A percentile compares a stretch with the other conserved stretches of the same genome.
These are phyloP conservation scores for Colletotrichum musicola DNA, from an alignment of 2,329 filamentous ascomycete genomes.

Conservation along the genomic window DNA sequence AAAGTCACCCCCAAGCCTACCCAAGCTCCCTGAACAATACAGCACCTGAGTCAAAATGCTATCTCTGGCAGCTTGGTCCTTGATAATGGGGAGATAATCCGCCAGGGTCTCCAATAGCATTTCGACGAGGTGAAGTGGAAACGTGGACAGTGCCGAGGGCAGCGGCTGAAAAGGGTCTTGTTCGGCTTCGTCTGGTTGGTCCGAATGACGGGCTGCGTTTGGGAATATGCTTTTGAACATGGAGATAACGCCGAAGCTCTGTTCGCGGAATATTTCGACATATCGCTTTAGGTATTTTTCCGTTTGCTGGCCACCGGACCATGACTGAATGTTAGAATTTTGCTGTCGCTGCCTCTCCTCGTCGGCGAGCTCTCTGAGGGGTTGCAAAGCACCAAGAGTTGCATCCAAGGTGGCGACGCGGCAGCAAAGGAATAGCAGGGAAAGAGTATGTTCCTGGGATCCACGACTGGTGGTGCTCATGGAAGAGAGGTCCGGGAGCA, in stretches of 20 bases:
- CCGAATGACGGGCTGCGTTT: conserved; percentile 53
- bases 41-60: conserved; percentile 92
- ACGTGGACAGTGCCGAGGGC: conserved; percentile 84
- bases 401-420: conserved; percentile 82
- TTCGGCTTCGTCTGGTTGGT: conserved; percentile 28
- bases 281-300: conserved; percentile 95
- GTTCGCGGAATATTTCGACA: conserved; percentile 97
- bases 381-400: conserved; percentile 86
- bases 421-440: conserved; percentile 88
- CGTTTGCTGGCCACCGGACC: conserved; percentile 87
- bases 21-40: conserved; percentile 92
- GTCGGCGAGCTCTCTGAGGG: conserved; percentile 88
- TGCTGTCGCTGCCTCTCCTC: conserved; percentile 74
- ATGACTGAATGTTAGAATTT: conserved; percentile 57
- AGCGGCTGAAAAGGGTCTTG: conserved; percentile 67
- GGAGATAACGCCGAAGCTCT: conserved; percentile 94
- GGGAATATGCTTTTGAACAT: conserved; percentile 94
- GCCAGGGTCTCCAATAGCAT: conserved; percentile 83
- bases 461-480: conserved; percentile 27
- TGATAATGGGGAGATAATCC: conserved; percentile 83
- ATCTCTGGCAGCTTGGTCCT: conserved; percentile 83
- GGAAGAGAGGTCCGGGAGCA: conserved; percentile 79
- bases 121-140: conserved; percentile 85
- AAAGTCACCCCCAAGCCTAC: conserved; percentile 92
- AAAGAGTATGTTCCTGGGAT: conserved; percentile 75